phyloP scores from a whole-genome alignment of 768 basidiomycete species.

The Coprinopsis cinerea region DNA sequence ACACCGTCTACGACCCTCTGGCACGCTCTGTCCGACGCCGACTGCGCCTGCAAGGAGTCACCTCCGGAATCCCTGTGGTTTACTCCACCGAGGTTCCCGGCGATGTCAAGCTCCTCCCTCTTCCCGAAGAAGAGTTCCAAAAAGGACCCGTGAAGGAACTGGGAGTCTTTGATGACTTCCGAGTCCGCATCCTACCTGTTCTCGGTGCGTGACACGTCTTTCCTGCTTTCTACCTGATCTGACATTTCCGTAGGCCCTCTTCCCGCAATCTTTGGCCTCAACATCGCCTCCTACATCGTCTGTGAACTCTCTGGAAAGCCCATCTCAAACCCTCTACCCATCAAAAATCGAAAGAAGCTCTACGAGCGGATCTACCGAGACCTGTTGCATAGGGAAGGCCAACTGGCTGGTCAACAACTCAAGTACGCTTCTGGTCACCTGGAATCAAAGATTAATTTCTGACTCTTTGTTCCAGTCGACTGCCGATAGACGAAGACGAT shows the following conservation, averaged over 20 bases:
- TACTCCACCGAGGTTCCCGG: constrained; percentile 94
- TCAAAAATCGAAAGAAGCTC: constrained; percentile 79
- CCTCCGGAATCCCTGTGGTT: constrained; percentile 76
- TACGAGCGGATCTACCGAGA: constrained; percentile 78
- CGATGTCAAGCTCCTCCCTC: constrained; percentile 82
- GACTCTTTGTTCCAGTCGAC: constrained; percentile 47
- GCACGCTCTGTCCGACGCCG: constrained; percentile 85
- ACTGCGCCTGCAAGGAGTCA: constrained; percentile 55
- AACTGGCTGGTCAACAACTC: constrained; percentile 52
- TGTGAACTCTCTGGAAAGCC: constrained; percentile 83
- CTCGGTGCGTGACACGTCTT: constrained; percentile 45
- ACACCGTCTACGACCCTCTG: constrained; percentile 90
- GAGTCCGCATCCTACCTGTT: constrained; percentile 90
- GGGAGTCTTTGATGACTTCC: constrained; percentile 85
- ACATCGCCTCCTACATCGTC: constrained; percentile 84
- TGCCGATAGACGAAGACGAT: constrained; percentile 81
- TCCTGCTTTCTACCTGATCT: background rate
- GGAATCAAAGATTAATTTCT: background rate
- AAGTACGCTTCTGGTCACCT: constrained; percentile 37
- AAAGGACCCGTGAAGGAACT: constrained; percentile 88
- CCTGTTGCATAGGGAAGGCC: constrained; percentile 68
- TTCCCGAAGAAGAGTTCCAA: constrained; percentile 87
- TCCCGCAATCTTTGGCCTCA: constrained; percentile 86
- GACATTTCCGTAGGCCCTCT: constrained; percentile 50
- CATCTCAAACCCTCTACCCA: constrained; percentile 74